phyloP scores from a whole-genome alignment of 1,284 basidiomycete species.

The Microbotryum scabiosae region DNA sequence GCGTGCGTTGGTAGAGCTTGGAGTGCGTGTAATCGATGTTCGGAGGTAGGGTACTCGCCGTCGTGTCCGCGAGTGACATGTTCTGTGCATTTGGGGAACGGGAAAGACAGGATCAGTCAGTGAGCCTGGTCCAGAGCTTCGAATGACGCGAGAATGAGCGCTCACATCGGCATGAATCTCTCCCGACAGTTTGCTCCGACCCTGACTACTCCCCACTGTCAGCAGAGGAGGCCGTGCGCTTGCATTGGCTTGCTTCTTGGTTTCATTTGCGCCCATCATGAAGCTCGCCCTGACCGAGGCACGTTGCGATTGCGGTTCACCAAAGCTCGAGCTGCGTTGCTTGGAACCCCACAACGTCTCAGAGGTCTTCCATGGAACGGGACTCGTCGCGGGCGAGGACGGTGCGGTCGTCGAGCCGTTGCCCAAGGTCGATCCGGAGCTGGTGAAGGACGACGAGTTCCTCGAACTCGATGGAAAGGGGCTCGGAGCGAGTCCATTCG shows the following conservation, averaged over 20 bases:
- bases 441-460: not conserved
- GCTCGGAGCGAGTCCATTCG: not conserved
- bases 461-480: not conserved
- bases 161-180: slow-evolving; percentile 25
- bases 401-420: not conserved
- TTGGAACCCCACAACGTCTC: not conserved
- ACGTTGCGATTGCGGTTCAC: not conserved
- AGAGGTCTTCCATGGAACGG: slow-evolving; percentile 1
- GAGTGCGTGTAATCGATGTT: slow-evolving; percentile 27
- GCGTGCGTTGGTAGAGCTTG: slow-evolving; percentile 26
- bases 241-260: slow-evolving; percentile 8
- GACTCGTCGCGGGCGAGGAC: slow-evolving; percentile 4
- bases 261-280: slow-evolving; percentile 12
- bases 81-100: not conserved
- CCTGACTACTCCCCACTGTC: not conserved
- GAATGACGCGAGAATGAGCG: not conserved
- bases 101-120: not conserved
- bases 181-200: slow-evolving; percentile 26
- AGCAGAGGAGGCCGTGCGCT: not conserved
- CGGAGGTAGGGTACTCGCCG: slow-evolving; percentile 5
- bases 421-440: slow-evolving; percentile 4
- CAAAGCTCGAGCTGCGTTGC: slow-evolving; percentile 3
- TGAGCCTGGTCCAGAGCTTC: not conserved
- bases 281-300: not conserved
- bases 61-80: slow-evolving; percentile 6